Percentiles rank a stretch among this genome's conserved stretches.
Evolutionary conservation across 2,329 filamentous ascomycete genomes (phyloP).

Genomic region (Balansia obtecta): DNA sequence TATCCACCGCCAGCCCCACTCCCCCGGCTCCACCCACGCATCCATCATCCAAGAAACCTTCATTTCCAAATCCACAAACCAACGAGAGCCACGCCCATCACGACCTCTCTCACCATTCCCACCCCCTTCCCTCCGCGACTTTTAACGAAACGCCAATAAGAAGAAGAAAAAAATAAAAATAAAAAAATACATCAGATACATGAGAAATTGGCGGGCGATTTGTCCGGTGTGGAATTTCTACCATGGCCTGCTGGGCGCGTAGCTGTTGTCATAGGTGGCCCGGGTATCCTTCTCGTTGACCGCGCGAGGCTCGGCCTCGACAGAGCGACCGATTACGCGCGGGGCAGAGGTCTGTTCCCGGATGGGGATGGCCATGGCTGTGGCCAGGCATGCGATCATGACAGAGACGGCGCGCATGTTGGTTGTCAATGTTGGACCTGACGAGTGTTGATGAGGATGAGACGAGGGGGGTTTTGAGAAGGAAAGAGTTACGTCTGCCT

Average conservation of each 20-base stretch:
- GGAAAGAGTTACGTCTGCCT: neutral
- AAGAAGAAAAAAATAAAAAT: neutral
- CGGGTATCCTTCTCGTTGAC: neutral
- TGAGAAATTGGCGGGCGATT: neutral
- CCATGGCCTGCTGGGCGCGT: neutral
- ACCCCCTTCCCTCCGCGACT: too few species aligned
- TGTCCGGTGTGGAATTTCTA: neutral
- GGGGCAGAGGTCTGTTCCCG: slow-evolving; percentile 4
- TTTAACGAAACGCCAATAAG: neutral
- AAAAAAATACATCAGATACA: too few species aligned
- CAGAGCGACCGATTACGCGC: neutral
- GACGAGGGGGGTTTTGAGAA: neutral
- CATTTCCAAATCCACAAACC: too few species aligned
- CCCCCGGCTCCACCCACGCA: too few species aligned
- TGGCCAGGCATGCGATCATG: slow-evolving; percentile 4
- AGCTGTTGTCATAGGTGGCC: slow-evolving; percentile 1
- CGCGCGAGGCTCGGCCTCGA: neutral
- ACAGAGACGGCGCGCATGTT: slow-evolving; percentile 3
- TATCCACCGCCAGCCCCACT: too few species aligned
- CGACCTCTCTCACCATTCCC: too few species aligned
- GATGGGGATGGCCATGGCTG: slow-evolving; percentile 1
- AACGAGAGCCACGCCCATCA: too few species aligned
- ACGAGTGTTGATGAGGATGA: neutral
- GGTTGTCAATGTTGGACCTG: neutral
- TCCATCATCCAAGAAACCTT: too few species aligned